phyloP scores from a whole-genome alignment of 2,329 filamentous ascomycete species.

The Zelopaecilomyces penicillatus region DNA sequence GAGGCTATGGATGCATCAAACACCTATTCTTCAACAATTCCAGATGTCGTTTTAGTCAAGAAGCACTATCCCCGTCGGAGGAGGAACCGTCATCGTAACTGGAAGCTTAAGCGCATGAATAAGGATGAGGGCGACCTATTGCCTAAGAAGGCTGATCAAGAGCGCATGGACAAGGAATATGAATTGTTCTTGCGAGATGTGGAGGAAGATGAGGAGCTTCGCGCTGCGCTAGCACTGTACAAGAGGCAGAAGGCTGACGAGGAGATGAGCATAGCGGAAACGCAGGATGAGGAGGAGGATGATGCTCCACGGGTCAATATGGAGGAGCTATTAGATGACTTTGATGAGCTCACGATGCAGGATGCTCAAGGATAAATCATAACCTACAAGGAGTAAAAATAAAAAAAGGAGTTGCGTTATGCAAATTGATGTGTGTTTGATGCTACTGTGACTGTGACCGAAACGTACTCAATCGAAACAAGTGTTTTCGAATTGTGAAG shows the following conservation, averaged over 20 bases:
- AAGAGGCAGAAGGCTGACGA: slow-evolving; percentile 57
- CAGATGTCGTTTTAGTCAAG: slow-evolving; percentile 93
- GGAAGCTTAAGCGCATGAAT: slow-evolving; percentile 90
- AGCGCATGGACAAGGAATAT: slow-evolving; percentile 84
- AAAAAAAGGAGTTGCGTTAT: no score
- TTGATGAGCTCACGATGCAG: slow-evolving; percentile 65
- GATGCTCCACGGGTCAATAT: slow-evolving; percentile 64
- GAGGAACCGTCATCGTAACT: slow-evolving; percentile 74
- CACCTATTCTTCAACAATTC: slow-evolving; percentile 69
- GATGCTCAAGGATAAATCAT: slow-evolving; percentile 22
- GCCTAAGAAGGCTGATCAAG: slow-evolving; percentile 79
- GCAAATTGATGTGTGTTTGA: no score
- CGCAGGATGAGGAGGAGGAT: slow-evolving; percentile 52
- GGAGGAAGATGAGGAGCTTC: slow-evolving; percentile 86
- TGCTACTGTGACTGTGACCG: no score
- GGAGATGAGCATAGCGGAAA: slow-evolving; percentile 61
- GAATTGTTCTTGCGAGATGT: slow-evolving; percentile 96
- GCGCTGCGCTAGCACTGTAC: slow-evolving; percentile 78
- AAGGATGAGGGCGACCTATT: slow-evolving; percentile 82
- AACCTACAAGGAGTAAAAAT: slow-evolving; percentile 1
- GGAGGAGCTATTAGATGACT: slow-evolving; percentile 81
- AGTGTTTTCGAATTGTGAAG: no score
- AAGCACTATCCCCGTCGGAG: slow-evolving; percentile 85
- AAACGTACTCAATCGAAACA: no score
- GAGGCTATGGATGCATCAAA: slow-evolving; percentile 73